Evolutionary conservation across 2,329 filamentous ascomycete species (phyloP).

Genomic region (Diaporthe eres): DNA sequence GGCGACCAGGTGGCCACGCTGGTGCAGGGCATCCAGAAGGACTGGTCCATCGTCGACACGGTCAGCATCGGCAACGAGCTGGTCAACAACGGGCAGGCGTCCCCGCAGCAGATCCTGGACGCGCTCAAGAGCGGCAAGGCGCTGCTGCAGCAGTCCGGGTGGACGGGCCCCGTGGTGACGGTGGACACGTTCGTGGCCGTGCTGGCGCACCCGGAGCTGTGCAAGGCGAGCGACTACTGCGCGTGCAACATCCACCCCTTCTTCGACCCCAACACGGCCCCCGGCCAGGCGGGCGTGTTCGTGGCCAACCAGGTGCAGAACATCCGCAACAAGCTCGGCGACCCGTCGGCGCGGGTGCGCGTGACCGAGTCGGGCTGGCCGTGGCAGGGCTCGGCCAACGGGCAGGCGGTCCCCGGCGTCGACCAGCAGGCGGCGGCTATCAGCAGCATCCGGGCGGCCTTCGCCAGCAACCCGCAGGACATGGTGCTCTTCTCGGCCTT

Average conservation of each 20-base stretch:
- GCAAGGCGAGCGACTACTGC: slow-evolving; percentile 81
- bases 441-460: slow-evolving; percentile 72
- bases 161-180: slow-evolving; percentile 80
- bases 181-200: slow-evolving; percentile 84
- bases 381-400: slow-evolving; percentile 75
- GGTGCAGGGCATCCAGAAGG: slow-evolving; percentile 68
- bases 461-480: slow-evolving; percentile 63
- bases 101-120: slow-evolving; percentile 66
- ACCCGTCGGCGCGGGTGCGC: slow-evolving; percentile 71
- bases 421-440: slow-evolving; percentile 78
- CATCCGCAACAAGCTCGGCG: slow-evolving; percentile 58
- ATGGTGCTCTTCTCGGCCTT: slow-evolving; percentile 84
- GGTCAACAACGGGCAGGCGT: slow-evolving; percentile 74
- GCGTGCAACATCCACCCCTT: slow-evolving; percentile 88
- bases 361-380: slow-evolving; percentile 93
- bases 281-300: slow-evolving; percentile 76
- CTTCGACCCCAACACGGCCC: slow-evolving; percentile 77
- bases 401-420: slow-evolving; percentile 76
- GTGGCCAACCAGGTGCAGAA: slow-evolving; percentile 68
- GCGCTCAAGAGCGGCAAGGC: slow-evolving; percentile 71
- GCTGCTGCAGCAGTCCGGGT: slow-evolving; percentile 74
- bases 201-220: slow-evolving; percentile 77
- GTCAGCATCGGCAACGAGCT: slow-evolving; percentile 87
- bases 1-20: slow-evolving; percentile 72
- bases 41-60: slow-evolving; percentile 80